A percentile compares a stretch with the other conserved stretches of the same genome.
phyloP scores from a whole-genome alignment of 2,329 filamentous ascomycete species.

The Colletotrichum graminicola region DNA sequence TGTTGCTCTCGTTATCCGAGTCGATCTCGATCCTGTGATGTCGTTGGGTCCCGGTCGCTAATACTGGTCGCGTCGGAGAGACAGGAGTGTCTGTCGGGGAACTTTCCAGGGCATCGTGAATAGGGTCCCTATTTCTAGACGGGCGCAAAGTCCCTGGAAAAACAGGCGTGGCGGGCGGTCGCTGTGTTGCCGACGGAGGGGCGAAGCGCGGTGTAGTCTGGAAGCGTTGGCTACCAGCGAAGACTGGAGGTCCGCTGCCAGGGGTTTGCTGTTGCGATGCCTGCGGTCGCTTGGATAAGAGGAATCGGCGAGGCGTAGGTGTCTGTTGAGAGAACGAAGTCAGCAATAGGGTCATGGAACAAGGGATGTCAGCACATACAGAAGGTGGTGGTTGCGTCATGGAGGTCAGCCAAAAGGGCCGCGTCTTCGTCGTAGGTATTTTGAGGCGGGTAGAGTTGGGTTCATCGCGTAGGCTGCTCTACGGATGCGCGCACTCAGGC shows the following conservation, averaged over 20 bases:
- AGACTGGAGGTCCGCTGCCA: constrained; percentile 35
- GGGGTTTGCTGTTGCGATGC: constrained; percentile 50
- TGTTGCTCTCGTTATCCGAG: constrained; percentile 36
- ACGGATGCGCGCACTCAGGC: background rate
- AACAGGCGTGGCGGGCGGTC: constrained; percentile 31
- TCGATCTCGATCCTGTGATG: constrained; percentile 43
- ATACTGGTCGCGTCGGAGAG: constrained; percentile 12
- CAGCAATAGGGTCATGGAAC: background rate
- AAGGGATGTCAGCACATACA: background rate
- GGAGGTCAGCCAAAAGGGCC: constrained; percentile 34
- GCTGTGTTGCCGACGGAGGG: constrained; percentile 48
- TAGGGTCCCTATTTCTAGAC: constrained; percentile 44
- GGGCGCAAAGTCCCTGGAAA: constrained; percentile 41
- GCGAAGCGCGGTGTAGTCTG: constrained; percentile 56
- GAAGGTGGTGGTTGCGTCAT: constrained; percentile 42
- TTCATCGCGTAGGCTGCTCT: constrained; percentile 23
- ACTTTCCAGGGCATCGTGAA: constrained; percentile 35
- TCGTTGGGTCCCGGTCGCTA: constrained; percentile 16
- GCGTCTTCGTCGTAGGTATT: constrained; percentile 20
- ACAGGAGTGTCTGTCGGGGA: constrained; percentile 8
- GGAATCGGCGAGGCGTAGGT: constrained; percentile 55
- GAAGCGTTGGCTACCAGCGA: constrained; percentile 48
- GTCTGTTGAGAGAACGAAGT: constrained; percentile 47
- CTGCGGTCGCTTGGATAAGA: constrained; percentile 52
- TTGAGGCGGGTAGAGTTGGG: background rate